Percentiles rank a stretch among this genome's conserved stretches.
Conservation (phyloP, 2,329 filamentous ascomycete species). For the Ceratocystis alfenasii region DNA sequence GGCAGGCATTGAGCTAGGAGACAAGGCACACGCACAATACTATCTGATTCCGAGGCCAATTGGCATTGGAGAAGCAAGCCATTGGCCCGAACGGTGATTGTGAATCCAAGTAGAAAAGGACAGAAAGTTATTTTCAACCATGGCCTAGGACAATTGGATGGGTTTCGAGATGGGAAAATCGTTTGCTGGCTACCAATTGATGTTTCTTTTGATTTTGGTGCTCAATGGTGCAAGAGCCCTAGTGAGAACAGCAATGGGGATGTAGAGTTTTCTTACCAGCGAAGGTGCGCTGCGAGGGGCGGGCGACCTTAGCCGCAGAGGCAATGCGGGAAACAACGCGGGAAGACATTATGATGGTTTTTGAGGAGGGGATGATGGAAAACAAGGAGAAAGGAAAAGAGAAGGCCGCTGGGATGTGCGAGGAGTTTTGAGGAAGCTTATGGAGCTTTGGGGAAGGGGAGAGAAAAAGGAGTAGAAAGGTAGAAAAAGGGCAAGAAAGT, state of each 20-base stretch:
- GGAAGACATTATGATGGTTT: slow-evolving; percentile 23
- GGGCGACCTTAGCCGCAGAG: slow-evolving; percentile 23
- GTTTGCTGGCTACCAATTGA: slow-evolving; percentile 17
- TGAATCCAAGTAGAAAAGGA: neutral
- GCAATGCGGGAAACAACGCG: slow-evolving; percentile 23
- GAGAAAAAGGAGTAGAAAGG: slow-evolving; percentile 23
- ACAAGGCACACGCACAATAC: neutral
- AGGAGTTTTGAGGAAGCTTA: slow-evolving; percentile 23
- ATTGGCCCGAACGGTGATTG: slow-evolving; percentile 10
- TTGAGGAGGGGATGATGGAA: slow-evolving; percentile 21
- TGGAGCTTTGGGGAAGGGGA: slow-evolving; percentile 23
- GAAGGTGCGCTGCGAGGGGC: slow-evolving; percentile 23
- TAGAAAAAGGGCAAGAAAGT: slow-evolving; percentile 21
- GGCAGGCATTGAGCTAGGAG: slow-evolving; percentile 6
- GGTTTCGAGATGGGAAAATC: slow-evolving; percentile 4
- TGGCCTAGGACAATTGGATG: slow-evolving; percentile 17
- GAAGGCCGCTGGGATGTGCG: slow-evolving; percentile 23
- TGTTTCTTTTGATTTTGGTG: slow-evolving; percentile 13
- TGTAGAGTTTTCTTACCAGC: slow-evolving; percentile 22
- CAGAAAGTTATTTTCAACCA: neutral
- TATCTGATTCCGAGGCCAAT: slow-evolving; percentile 12
- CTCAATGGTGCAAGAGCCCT: slow-evolving; percentile 15
- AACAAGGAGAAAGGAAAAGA: slow-evolving; percentile 23
- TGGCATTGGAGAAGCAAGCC: slow-evolving; percentile 3
- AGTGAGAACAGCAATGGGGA: slow-evolving; percentile 21